Conservation (phyloP, 768 basidiomycete genomes). For the Lactifluus subvellereus region DNA sequence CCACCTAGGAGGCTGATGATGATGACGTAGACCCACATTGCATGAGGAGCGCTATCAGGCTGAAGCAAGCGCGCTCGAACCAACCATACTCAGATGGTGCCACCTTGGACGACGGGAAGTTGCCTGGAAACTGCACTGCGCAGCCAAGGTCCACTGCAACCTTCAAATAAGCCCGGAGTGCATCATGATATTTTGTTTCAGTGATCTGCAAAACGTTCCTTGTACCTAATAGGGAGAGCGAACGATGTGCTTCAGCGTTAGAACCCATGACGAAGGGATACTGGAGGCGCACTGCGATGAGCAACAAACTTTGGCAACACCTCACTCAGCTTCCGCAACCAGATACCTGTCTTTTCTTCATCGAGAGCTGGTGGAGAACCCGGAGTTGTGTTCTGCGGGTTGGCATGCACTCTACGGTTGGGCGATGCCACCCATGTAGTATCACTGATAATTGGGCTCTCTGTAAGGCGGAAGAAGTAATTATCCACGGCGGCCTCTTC, state of each 20-base stretch:
- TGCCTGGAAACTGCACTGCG: too few relatives aligned
- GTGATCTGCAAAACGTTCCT: conserved; percentile 1
- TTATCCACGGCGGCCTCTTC: neutral
- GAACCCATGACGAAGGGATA: neutral
- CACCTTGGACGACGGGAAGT: neutral
- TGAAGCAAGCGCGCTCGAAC: conserved; percentile 9
- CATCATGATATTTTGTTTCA: neutral
- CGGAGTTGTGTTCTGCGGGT: too few relatives aligned
- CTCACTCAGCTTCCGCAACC: conserved; percentile 3
- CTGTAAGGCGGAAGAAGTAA: neutral
- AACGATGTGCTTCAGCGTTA: too few relatives aligned
- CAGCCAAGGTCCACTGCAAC: neutral
- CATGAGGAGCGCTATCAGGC: conserved; percentile 5
- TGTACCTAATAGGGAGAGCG: neutral
- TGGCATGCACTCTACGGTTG: neutral
- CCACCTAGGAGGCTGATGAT: too few relatives aligned
- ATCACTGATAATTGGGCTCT: neutral
- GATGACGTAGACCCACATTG: conserved; percentile 2
- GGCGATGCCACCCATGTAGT: neutral
- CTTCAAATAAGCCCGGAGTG: neutral
- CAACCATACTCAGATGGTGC: neutral
- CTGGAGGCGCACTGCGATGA: conserved; percentile 10
- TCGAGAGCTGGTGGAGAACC: neutral
- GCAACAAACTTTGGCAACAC: conserved; percentile 3
- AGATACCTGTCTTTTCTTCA: neutral